These are phyloP conservation scores for Cryptococcus floricola DNA, from an alignment of 1,284 basidiomycete species.

Conservation along the genomic window DNA sequence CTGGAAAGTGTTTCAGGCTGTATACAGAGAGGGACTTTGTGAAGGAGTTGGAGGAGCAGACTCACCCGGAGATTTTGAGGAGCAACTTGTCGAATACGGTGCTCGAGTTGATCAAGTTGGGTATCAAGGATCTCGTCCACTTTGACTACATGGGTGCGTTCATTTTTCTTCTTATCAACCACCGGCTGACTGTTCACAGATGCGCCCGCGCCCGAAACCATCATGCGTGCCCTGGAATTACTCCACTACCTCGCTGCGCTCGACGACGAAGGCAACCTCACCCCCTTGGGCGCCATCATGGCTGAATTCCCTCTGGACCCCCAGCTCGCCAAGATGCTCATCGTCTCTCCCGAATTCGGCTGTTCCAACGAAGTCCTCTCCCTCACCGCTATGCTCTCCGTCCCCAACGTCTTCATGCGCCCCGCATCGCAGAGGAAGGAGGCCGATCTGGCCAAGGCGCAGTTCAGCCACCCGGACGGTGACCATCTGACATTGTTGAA, in stretches of 20 bases:
- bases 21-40: slow-evolving; percentile 99
- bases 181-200: slow-evolving; percentile 50
- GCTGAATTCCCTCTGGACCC: slow-evolving; percentile 98
- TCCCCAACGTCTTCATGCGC: slow-evolving; percentile 90
- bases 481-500: slow-evolving; percentile 95
- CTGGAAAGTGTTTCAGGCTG: slow-evolving; percentile 94
- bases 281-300: slow-evolving; percentile 84
- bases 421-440: slow-evolving; percentile 83
- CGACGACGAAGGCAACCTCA: slow-evolving; percentile 91
- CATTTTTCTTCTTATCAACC: background rate
- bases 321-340: slow-evolving; percentile 93
- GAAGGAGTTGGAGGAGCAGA: slow-evolving; percentile 90
- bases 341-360: slow-evolving; percentile 88
- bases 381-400: slow-evolving; percentile 96
- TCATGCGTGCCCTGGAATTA: slow-evolving; percentile 95
- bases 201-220: slow-evolving; percentile 92
- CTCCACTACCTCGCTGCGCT: slow-evolving; percentile 89
- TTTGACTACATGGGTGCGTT: slow-evolving; percentile 80
- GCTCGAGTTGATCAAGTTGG: slow-evolving; percentile 88
- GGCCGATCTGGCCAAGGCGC: slow-evolving; percentile 85
- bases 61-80: slow-evolving; percentile 90
- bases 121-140: slow-evolving; percentile 83
- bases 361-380: slow-evolving; percentile 95
- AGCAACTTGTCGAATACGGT: slow-evolving; percentile 93
- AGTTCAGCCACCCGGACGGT: slow-evolving; percentile 86